Evolutionary conservation across 768 basidiomycete species (phyloP).

Genomic region (Cubamyces lactineus): DNA sequence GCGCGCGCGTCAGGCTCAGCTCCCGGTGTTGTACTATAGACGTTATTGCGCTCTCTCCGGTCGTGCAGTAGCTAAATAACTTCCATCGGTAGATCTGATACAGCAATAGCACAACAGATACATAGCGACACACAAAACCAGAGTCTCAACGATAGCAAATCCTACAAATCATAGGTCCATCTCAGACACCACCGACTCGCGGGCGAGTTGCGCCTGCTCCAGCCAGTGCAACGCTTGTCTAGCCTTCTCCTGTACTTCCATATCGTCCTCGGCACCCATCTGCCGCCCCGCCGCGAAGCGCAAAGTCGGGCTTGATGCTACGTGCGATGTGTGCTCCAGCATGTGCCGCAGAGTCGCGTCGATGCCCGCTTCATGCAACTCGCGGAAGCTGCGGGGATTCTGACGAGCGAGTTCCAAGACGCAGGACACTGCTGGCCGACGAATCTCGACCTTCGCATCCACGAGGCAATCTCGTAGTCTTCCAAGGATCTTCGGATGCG

Average conservation of each 20-base stretch:
- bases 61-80: too few species aligned
- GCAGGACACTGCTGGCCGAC: conserved; percentile 62
- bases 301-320: conserved; percentile 35
- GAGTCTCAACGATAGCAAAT: neutral
- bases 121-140: conserved; percentile 8
- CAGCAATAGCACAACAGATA: conserved; percentile 9
- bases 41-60: too few species aligned
- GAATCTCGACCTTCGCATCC: conserved; percentile 58
- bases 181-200: conserved; percentile 9
- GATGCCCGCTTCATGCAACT: conserved; percentile 49
- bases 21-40: neutral
- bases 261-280: conserved; percentile 58
- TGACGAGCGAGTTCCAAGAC: conserved; percentile 58
- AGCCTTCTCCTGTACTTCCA: conserved; percentile 60
- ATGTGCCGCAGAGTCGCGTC: conserved; percentile 46
- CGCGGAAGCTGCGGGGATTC: conserved; percentile 41
- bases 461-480: conserved; percentile 62
- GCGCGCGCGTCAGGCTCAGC: neutral
- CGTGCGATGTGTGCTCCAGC: conserved; percentile 41
- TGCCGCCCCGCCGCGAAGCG: conserved; percentile 34
- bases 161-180: conserved; percentile 13
- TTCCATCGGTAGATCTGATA: neutral
- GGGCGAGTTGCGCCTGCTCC: conserved; percentile 32
- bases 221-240: conserved; percentile 56
- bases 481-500: conserved; percentile 52